phyloP scores from a whole-genome alignment of 129 eudicot genomes.

The Lactuca sativa region DNA sequence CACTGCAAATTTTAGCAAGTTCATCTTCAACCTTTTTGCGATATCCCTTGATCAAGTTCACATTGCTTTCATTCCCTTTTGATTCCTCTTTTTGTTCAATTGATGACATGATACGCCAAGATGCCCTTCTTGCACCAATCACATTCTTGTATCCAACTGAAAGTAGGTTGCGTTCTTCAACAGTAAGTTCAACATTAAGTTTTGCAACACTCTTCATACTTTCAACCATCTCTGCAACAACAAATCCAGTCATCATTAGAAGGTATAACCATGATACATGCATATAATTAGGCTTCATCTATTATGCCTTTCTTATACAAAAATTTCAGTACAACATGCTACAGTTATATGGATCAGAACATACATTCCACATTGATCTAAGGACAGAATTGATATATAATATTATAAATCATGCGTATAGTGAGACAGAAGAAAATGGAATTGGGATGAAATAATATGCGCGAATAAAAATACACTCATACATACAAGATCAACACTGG shows the following conservation, averaged over 20 bases:
- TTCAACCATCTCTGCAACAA: constrained; percentile 85
- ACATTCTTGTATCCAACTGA: constrained; percentile 96
- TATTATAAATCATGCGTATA: constrained; percentile 3
- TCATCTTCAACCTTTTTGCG: constrained; percentile 94
- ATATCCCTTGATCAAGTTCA: constrained; percentile 72
- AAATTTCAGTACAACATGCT: not conserved
- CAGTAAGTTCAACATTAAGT: constrained; percentile 82
- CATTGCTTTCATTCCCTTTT: constrained; percentile 76
- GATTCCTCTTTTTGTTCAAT: constrained; percentile 95
- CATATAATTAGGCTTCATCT: constrained; percentile 7
- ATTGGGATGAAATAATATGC: not conserved
- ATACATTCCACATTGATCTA: constrained; percentile 8
- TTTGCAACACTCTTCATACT: constrained; percentile 87
- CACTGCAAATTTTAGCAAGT: constrained; percentile 79
- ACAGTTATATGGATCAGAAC: not conserved
- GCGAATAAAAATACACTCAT: not conserved
- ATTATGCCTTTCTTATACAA: not conserved
- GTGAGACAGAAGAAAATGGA: not conserved
- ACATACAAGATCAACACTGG: not conserved
- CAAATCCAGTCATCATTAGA: not conserved
- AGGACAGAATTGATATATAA: not conserved
- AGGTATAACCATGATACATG: not conserved
- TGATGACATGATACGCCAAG: constrained; percentile 98
- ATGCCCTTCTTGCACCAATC: constrained; percentile 89
- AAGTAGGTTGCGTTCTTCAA: constrained; percentile 90